Percentiles rank a stretch among this genome's conserved stretches.
Evolutionary conservation across 2,329 filamentous ascomycete species (phyloP).

Genomic region (Claviceps lovelessii): DNA sequence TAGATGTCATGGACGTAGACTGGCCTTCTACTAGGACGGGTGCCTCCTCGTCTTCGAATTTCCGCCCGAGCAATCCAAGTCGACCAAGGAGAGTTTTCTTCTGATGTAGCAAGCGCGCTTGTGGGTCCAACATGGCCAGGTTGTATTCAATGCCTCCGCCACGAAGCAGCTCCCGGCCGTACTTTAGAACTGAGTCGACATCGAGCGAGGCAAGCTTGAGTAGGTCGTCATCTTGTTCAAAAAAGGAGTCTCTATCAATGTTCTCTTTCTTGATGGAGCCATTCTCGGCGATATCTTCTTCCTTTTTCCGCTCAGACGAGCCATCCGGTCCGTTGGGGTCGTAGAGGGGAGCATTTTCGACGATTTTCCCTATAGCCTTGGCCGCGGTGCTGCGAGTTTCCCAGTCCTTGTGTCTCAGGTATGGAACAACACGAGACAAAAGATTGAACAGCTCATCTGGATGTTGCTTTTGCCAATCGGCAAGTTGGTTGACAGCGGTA

Average conservation of each 20-base stretch:
- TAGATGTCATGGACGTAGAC: constrained; percentile 29
- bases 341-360: constrained; percentile 73
- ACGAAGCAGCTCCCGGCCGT: constrained; percentile 71
- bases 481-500: constrained; percentile 90
- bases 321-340: constrained; percentile 73
- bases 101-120: constrained; percentile 67
- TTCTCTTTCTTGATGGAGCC: constrained; percentile 47
- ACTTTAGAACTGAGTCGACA: constrained; percentile 62
- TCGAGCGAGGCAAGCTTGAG: constrained; percentile 65
- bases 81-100: constrained; percentile 77
- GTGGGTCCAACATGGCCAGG: constrained; percentile 66
- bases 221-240: constrained; percentile 45
- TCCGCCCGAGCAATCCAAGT: constrained; percentile 71
- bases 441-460: constrained; percentile 96
- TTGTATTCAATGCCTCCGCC: constrained; percentile 78
- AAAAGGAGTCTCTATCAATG: constrained; percentile 28
- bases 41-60: constrained; percentile 71
- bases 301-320: constrained; percentile 27
- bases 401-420: constrained; percentile 90
- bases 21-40: constrained; percentile 35
- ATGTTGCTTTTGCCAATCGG: constrained; percentile 95
- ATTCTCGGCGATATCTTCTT: constrained; percentile 19
- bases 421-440: constrained; percentile 84
- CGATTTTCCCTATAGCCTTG: constrained; percentile 86
- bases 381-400: constrained; percentile 88